Evolutionary conservation across 164 flowering plant genomes (phyloP).

Genomic region (Saururus chinensis): DNA sequence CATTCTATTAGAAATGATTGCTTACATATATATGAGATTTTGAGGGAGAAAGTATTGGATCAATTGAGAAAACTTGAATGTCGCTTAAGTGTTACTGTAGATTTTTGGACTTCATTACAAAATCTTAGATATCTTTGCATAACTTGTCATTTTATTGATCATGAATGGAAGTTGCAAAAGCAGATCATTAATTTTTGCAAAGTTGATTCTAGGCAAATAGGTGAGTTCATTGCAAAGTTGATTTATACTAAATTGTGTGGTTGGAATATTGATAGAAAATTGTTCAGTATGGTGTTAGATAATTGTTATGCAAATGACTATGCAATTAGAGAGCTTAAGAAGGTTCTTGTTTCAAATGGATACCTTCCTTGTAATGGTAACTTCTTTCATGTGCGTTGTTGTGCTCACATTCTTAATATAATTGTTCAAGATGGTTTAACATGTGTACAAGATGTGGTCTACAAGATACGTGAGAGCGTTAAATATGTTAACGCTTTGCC

Average conservation of each 20-base stretch:
- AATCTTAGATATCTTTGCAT: neutral
- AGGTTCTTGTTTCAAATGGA: neutral
- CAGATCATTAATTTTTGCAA: neutral
- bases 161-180: slow-evolving; percentile 4
- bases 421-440: slow-evolving; percentile 3
- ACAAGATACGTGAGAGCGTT: slow-evolving; percentile 2
- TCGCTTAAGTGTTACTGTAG: neutral
- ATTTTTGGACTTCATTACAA: slow-evolving; percentile 1
- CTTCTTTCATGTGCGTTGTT: neutral
- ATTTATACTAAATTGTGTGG: neutral
- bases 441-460: neutral
- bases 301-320: neutral
- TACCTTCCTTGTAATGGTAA: neutral
- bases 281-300: neutral
- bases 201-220: neutral
- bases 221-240: neutral
- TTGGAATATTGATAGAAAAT: slow-evolving; percentile 3
- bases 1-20: slow-evolving; percentile 3
- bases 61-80: neutral
- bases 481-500: slow-evolving; percentile 4
- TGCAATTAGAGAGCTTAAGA: neutral
- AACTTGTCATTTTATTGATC: slow-evolving; percentile 3
- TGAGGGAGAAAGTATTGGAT: slow-evolving; percentile 2
- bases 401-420: neutral
- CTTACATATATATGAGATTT: slow-evolving; percentile 3